phyloP scores from a whole-genome alignment of 2,329 filamentous ascomycete genomes.

The Colletotrichum noveboracense region DNA sequence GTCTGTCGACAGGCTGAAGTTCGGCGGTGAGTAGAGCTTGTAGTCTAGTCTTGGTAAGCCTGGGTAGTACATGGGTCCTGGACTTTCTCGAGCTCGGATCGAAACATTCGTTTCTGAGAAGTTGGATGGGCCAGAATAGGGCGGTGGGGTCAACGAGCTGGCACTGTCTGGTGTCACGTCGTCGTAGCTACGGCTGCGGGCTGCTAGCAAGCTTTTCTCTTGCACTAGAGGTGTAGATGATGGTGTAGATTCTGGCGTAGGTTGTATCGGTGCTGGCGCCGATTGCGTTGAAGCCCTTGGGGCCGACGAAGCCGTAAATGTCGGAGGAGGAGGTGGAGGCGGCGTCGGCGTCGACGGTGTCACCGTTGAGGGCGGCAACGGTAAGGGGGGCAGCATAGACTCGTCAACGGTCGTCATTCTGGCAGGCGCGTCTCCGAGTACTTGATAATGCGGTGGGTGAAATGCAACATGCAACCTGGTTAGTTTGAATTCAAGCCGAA shows the following conservation, averaged over 20 bases:
- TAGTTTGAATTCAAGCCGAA: neutral
- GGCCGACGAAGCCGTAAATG: neutral
- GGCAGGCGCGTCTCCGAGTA: neutral
- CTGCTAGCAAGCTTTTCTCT: neutral
- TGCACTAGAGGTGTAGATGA: neutral
- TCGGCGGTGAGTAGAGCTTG: slow-evolving; percentile 55
- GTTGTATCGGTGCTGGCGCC: neutral
- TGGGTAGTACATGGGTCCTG: slow-evolving; percentile 43
- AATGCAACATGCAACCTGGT: neutral
- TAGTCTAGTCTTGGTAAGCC: slow-evolving; percentile 56
- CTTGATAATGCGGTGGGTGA: neutral
- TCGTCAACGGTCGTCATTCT: neutral
- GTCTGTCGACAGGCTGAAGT: slow-evolving; percentile 57
- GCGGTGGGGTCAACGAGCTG: slow-evolving; percentile 29
- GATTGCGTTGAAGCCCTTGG: neutral
- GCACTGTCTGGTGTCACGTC: neutral
- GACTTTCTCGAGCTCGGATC: slow-evolving; percentile 2
- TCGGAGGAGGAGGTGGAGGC: neutral
- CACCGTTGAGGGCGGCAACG: neutral
- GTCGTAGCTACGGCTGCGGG: neutral
- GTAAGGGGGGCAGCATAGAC: neutral
- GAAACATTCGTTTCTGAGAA: slow-evolving; percentile 14
- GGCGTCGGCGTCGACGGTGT: neutral
- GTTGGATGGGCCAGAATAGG: slow-evolving; percentile 38
- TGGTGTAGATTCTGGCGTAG: neutral